phyloP scores from a whole-genome alignment of 768 basidiomycete genomes.

The Mycena haematopus region DNA sequence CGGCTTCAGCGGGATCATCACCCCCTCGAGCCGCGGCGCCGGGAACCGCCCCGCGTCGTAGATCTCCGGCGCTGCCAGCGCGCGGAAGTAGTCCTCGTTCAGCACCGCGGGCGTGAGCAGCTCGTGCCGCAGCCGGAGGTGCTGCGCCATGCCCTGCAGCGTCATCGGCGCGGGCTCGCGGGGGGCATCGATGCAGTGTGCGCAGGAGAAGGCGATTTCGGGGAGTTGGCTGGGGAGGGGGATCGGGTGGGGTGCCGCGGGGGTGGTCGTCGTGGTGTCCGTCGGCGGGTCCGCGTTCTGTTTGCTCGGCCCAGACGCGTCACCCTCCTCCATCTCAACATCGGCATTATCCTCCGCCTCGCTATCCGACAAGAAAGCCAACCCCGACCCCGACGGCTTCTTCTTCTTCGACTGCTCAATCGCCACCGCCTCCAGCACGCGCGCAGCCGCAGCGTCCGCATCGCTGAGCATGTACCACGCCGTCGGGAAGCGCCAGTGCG shows the following conservation, averaged over 20 bases:
- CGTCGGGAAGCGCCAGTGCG: conserved; percentile 8
- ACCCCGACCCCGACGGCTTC: neutral
- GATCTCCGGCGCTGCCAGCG: conserved; percentile 25
- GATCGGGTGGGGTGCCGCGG: neutral
- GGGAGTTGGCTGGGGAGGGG: conserved; percentile 11
- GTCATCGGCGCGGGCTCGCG: conserved; percentile 39
- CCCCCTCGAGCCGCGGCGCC: neutral
- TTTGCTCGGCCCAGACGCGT: neutral
- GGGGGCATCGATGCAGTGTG: conserved; percentile 48
- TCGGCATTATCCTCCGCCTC: neutral
- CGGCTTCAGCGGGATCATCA: conserved; percentile 1
- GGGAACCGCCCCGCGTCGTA: conserved; percentile 16
- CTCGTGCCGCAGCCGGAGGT: conserved; percentile 31
- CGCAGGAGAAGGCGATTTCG: conserved; percentile 40
- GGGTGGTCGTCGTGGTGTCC: neutral
- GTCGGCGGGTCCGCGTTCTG: neutral
- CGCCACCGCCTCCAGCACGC: conserved; percentile 8
- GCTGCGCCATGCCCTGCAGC: conserved; percentile 40
- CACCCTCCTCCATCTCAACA: neutral
- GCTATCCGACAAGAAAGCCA: no score
- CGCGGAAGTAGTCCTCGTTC: conserved; percentile 26
- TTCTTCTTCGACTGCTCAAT: conserved; percentile 7
- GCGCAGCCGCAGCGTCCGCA: conserved; percentile 17
- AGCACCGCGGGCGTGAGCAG: neutral
- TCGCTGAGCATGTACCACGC: conserved; percentile 24